Evolutionary conservation across 177 flowering plant species (phyloP).

Genomic region (Telopea speciosissima): DNA sequence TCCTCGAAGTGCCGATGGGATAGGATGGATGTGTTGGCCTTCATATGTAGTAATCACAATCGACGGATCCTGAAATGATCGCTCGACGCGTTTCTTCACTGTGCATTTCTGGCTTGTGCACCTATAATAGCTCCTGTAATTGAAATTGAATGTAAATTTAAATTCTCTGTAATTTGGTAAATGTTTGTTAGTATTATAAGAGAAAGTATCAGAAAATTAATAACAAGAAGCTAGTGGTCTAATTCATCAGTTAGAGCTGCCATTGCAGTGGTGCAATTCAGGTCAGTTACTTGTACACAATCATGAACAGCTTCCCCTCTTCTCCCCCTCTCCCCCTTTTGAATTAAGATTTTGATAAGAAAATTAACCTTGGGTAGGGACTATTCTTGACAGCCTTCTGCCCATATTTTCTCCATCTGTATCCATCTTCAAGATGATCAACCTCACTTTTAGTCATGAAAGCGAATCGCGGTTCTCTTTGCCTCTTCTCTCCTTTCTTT

Average conservation of each 20-base stretch:
- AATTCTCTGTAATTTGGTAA: neutral
- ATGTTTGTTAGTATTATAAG: neutral
- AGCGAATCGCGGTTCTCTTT: slow-evolving; percentile 66
- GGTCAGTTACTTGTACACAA: no score
- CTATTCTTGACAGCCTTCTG: slow-evolving; percentile 91
- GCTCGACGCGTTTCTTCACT: slow-evolving; percentile 73
- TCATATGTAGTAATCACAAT: slow-evolving; percentile 69
- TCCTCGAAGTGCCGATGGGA: slow-evolving; percentile 63
- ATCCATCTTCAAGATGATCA: slow-evolving; percentile 93
- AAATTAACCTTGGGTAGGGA: slow-evolving; percentile 87
- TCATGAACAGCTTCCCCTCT: neutral
- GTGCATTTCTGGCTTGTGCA: slow-evolving; percentile 73
- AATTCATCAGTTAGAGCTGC: neutral
- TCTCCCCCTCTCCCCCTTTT: neutral
- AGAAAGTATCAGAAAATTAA: neutral
- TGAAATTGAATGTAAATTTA: neutral
- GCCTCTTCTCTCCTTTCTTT: slow-evolving; percentile 65
- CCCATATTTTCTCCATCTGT: slow-evolving; percentile 93
- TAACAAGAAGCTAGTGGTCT: no score
- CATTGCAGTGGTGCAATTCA: no score
- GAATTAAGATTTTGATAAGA: neutral
- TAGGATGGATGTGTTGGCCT: slow-evolving; percentile 74
- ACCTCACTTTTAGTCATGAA: slow-evolving; percentile 92
- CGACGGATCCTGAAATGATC: slow-evolving; percentile 65
- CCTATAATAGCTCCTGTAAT: slow-evolving; percentile 65